These are phyloP conservation scores for Vaccinium vitisidaea DNA, from an alignment of 148 eudicot species.

Conservation along the genomic window DNA sequence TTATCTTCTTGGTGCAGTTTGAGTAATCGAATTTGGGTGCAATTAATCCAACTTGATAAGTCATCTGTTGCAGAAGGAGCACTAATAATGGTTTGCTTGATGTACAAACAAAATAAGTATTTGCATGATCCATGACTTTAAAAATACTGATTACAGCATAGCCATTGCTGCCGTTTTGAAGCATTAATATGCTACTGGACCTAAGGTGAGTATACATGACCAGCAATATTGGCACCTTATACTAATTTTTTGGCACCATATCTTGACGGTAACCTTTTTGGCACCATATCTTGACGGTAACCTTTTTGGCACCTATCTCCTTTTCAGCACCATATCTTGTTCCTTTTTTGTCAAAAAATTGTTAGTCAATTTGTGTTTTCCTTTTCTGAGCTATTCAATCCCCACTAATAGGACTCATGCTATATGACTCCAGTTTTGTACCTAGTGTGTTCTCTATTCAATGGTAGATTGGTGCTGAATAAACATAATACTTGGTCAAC, in stretches of 20 bases:
- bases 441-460: not conserved
- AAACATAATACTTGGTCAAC: constrained; percentile 10
- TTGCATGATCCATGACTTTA: not conserved
- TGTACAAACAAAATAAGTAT: not conserved
- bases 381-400: not conserved
- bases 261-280: not conserved
- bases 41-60: not conserved
- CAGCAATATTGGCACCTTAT: not conserved
- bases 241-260: not conserved
- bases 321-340: not conserved
- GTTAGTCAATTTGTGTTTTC: not conserved
- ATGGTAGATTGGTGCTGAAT: not conserved
- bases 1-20: constrained; percentile 4
- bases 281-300: not conserved
- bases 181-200: not conserved
- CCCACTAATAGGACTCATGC: not conserved
- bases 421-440: not conserved
- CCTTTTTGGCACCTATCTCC: not conserved
- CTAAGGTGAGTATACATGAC: not conserved
- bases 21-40: not conserved
- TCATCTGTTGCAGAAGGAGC: not conserved
- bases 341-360: not conserved
- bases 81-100: not conserved
- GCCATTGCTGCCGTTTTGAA: not conserved
- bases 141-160: not conserved